These are phyloP conservation scores for Fusarium torreyae DNA, from an alignment of 2,329 filamentous ascomycete genomes.

Conservation along the genomic window DNA sequence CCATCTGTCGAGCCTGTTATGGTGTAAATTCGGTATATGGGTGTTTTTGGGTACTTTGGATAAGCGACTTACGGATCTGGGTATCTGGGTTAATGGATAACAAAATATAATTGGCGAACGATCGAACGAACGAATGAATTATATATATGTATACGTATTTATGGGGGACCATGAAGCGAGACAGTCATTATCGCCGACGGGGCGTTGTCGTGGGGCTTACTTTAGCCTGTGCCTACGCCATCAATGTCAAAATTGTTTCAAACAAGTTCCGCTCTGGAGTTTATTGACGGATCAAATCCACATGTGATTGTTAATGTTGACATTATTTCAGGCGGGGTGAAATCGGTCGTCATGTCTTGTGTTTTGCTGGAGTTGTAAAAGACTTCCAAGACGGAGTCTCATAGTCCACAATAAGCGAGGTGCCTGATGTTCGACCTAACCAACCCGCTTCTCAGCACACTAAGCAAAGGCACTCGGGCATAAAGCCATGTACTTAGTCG, in stretches of 20 bases:
- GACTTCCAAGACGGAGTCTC: neutral
- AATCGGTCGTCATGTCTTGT: neutral
- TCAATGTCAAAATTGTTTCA: constrained; percentile 6
- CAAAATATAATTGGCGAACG: constrained; percentile 25
- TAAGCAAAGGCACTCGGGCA: too few species aligned
- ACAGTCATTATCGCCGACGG: constrained; percentile 22
- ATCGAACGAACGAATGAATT: constrained; percentile 12
- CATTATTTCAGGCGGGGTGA: neutral
- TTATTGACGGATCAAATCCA: neutral
- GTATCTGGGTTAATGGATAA: constrained; percentile 8
- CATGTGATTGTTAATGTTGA: neutral
- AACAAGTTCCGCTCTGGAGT: neutral
- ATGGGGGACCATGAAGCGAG: constrained; percentile 17
- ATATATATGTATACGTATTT: constrained; percentile 23
- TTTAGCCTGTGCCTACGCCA: constrained; percentile 1
- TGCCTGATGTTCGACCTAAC: too few species aligned
- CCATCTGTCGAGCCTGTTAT: constrained; percentile 36
- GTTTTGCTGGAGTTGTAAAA: neutral
- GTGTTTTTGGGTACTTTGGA: constrained; percentile 8
- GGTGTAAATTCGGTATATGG: constrained; percentile 20
- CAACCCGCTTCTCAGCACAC: too few species aligned
- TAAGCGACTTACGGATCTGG: constrained; percentile 10
- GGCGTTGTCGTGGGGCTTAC: neutral
- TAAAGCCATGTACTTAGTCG: too few species aligned
- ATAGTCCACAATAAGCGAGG: too few species aligned